phyloP scores from a whole-genome alignment of 345 rosid species.

The Arabidopsis arenosa region DNA sequence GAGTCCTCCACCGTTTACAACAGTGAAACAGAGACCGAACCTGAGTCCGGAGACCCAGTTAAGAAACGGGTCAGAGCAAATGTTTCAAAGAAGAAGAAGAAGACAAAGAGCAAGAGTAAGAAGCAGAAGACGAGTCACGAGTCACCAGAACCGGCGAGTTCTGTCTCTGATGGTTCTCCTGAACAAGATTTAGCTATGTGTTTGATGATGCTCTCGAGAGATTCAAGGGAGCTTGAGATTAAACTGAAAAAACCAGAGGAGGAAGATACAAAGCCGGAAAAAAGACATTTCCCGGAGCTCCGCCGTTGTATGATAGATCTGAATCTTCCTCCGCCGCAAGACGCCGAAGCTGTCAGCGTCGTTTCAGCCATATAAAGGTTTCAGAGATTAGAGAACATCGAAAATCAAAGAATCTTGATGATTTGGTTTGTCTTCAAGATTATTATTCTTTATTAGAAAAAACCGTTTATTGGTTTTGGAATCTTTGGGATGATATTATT shows the following conservation, averaged over 20 bases:
- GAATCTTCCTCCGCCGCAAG: conserved; percentile 90
- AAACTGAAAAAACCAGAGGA: conserved; percentile 39
- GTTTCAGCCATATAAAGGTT: conserved; percentile 31
- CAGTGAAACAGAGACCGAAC: conserved; percentile 73
- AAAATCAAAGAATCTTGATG: conserved; percentile 26
- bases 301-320: conserved; percentile 72
- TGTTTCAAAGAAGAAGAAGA: conserved; percentile 39
- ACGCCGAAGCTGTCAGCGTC: conserved; percentile 51
- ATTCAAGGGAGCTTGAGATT: conserved; percentile 55
- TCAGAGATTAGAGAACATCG: conserved; percentile 23
- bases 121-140: conserved; percentile 38
- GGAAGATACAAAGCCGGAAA: conserved; percentile 46
- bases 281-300: conserved; percentile 37
- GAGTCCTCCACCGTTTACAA: conserved; percentile 57
- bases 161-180: conserved; percentile 69
- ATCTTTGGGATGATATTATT: conserved; percentile 29
- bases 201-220: conserved; percentile 95
- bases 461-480: conserved; percentile 22
- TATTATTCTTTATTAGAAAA: conserved; percentile 30
- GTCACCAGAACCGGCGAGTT: conserved; percentile 85
- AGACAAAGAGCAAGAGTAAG: conserved; percentile 18
- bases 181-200: conserved; percentile 90
- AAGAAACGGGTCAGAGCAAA: conserved; percentile 52
- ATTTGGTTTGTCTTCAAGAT: conserved; percentile 37
- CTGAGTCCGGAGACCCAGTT: conserved; percentile 68